These are phyloP conservation scores for Yamadazyma epiphylla DNA, from an alignment of 1,139 yeast species.

Conservation along the genomic window DNA sequence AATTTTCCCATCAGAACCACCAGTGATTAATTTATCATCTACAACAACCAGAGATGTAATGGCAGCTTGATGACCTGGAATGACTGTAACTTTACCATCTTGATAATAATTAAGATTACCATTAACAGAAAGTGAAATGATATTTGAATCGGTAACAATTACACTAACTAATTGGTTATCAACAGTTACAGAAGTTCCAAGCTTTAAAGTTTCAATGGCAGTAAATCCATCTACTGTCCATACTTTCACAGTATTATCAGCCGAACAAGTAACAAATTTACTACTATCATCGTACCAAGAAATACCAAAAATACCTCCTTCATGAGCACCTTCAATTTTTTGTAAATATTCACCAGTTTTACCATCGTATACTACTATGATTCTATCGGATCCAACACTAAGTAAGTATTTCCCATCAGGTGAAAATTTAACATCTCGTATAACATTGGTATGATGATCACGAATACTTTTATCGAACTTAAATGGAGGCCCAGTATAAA, in stretches of 20 bases:
- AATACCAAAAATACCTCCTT: conserved; percentile 77
- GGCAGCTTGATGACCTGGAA: conserved; percentile 80
- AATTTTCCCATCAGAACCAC: conserved; percentile 84
- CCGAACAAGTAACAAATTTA: conserved; percentile 74
- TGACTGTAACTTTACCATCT: conserved; percentile 30
- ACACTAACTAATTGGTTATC: conserved; percentile 81
- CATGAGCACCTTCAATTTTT: conserved; percentile 55
- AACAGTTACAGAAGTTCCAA: conserved; percentile 32
- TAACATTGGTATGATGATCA: conserved; percentile 72
- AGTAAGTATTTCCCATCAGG: conserved; percentile 71
- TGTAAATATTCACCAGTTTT: conserved; percentile 72
- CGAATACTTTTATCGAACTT: conserved; percentile 72
- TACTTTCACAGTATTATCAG: conserved; percentile 70
- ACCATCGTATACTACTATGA: conserved; percentile 78
- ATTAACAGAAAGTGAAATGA: conserved; percentile 65
- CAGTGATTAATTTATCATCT: conserved; percentile 45
- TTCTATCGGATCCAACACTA: conserved; percentile 86
- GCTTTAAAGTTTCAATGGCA: conserved; percentile 34
- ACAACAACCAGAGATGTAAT: conserved; percentile 48
- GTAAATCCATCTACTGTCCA: conserved; percentile 45
- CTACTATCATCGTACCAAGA: conserved; percentile 65
- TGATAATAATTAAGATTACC: conserved; percentile 64
- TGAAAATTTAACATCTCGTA: conserved; percentile 78
- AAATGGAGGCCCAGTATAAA: conserved; percentile 91
- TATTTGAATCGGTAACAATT: conserved; percentile 54